Percentiles rank a stretch among this genome's conserved stretches.
phyloP scores from a whole-genome alignment of 257 asterid species.

The Nicotiana undulata region DNA sequence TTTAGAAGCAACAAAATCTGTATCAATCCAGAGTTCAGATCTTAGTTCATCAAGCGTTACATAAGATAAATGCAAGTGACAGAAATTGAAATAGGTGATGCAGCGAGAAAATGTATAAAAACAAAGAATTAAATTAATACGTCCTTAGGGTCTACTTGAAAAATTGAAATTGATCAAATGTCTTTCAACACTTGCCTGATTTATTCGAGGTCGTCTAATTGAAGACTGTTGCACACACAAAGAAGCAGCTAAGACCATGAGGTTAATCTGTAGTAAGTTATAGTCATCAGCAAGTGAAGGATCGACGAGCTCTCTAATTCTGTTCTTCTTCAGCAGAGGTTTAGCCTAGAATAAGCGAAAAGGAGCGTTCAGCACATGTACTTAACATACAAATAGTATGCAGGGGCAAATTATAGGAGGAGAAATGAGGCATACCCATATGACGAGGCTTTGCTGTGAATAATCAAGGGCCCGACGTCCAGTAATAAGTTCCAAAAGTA shows the following conservation, averaged over 20 bases:
- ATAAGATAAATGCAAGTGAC: background rate
- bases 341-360: slow-evolving; percentile 46
- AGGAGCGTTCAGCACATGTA: background rate
- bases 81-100: background rate
- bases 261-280: slow-evolving; percentile 60
- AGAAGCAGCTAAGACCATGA: slow-evolving; percentile 67
- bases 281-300: slow-evolving; percentile 55
- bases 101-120: background rate
- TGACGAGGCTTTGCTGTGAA: slow-evolving; percentile 89
- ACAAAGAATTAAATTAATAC: background rate
- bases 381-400: background rate
- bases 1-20: slow-evolving; percentile 73
- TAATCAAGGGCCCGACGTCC: slow-evolving; percentile 95
- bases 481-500: slow-evolving; percentile 75
- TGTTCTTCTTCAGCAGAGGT: slow-evolving; percentile 82
- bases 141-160: background rate
- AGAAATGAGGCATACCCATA: slow-evolving; percentile 61
- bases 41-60: background rate
- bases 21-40: background rate
- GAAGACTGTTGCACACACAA: slow-evolving; percentile 85
- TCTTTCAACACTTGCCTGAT: slow-evolving; percentile 47
- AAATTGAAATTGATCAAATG: background rate
- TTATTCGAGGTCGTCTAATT: slow-evolving; percentile 68
- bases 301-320: slow-evolving; percentile 67
- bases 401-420: background rate